Percentiles rank a stretch among this genome's conserved stretches.
Conservation (phyloP, 2,329 filamentous ascomycete genomes). For the Penicillium sp. region DNA sequence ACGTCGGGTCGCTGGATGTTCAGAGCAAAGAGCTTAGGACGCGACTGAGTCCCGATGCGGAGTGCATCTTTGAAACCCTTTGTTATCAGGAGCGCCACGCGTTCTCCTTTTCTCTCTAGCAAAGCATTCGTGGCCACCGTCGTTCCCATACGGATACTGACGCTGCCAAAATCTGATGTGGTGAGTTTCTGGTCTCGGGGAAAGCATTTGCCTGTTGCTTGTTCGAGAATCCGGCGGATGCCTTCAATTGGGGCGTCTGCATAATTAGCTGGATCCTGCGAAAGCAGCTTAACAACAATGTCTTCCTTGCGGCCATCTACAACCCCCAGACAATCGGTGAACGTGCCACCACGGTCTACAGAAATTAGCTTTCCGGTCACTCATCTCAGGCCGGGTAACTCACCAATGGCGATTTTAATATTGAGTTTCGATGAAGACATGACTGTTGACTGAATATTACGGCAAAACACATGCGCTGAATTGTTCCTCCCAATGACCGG, state of each 20-base stretch:
- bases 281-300: constrained; percentile 76
- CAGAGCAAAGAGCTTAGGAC: constrained; percentile 77
- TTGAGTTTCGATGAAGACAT: too few species aligned
- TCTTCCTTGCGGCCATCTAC: constrained; percentile 61
- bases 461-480: too few species aligned
- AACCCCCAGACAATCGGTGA: constrained; percentile 85
- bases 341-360: constrained; percentile 74
- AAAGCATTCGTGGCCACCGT: constrained; percentile 84
- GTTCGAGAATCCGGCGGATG: constrained; percentile 73
- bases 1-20: constrained; percentile 67
- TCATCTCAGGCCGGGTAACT: too few species aligned
- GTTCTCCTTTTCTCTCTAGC: constrained; percentile 74
- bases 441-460: too few species aligned
- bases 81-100: constrained; percentile 75
- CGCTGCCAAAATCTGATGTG: constrained; percentile 6
- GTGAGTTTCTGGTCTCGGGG: constrained; percentile 44
- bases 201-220: constrained; percentile 55
- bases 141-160: constrained; percentile 79
- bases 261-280: constrained; percentile 83
- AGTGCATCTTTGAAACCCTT: constrained; percentile 71
- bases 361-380: too few species aligned
- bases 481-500: too few species aligned
- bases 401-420: constrained; percentile 18
- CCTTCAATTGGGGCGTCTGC: constrained; percentile 82
- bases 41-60: constrained; percentile 76